Evolutionary conservation across 139 green algal genomes (phyloP), one percentile per base, ranked within the genome.

Genomic region (Micromonas pusilla): DNA sequence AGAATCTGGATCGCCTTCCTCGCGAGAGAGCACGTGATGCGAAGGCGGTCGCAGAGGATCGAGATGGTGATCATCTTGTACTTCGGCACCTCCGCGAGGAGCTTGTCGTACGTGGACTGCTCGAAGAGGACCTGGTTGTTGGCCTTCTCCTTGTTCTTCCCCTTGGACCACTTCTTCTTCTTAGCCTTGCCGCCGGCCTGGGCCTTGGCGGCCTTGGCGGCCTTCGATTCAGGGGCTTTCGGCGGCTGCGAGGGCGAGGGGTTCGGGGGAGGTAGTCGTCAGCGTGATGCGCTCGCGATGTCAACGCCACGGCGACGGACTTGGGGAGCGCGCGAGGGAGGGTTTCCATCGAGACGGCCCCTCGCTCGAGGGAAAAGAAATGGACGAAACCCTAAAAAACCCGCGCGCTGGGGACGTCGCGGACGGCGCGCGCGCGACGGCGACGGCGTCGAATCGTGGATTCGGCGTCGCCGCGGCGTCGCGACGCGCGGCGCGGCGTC

Each of bases 1-100:
- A 99, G 86, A 72, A 97, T 90, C 71, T 79, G 84, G 84, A 97
- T 94, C 39, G 92, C 94, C 53, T 91, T 91, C 60, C 93, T 89
- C n/a, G 93, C 93, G 60, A 98, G 82, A 77, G 85, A 92, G 82
- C 93, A 93, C 75, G 91, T 91, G 77, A 97, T 88, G 84, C 79
- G 66, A 26, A 88, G 79, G 63, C 93, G 86, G 76, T 97, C 93
- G 33, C 85, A 90, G 60, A 97, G 86, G 31, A 98, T 91, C 52
- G 94, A 97, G 20, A 89, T 82, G 25, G 95, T 97, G 86, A 99
- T 98, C 90, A 99, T 95, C 88, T 98, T 98, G 89, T 97, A 98
- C 90, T 98, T 99, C 80, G 95, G 92, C 83, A 97, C 94, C 88
- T 99, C 95, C 57, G 87, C 79, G 16, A 94, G 76, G 70, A 99